phyloP scores from a whole-genome alignment of 2,329 filamentous ascomycete genomes.

The Chaetomium olivaceum region DNA sequence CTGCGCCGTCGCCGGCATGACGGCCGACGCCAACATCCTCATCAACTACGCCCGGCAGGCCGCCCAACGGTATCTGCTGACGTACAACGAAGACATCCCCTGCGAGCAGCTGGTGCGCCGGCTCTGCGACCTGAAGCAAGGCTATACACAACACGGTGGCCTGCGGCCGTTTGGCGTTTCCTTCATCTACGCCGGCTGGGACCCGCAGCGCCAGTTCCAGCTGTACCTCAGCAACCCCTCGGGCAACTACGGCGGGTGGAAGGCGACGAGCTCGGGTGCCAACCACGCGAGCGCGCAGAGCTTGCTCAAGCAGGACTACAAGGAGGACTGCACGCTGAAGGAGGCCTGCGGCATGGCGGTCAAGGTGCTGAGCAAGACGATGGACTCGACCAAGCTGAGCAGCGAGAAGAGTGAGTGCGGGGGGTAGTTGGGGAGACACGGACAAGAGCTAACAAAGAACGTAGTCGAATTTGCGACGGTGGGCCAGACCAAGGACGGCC shows the following conservation, averaged over 20 bases:
- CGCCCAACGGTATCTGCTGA: constrained; percentile 95
- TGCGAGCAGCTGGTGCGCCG: constrained; percentile 97
- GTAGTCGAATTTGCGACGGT: constrained; percentile 97
- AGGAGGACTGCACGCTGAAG: constrained; percentile 94
- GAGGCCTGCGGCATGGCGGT: constrained; percentile 97
- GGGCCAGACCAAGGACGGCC: constrained; percentile 89
- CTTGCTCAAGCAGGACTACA: constrained; percentile 98
- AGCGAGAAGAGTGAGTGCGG: constrained; percentile 89
- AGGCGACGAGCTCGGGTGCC: constrained; percentile 94
- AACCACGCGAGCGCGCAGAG: constrained; percentile 98
- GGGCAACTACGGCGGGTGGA: constrained; percentile 99
- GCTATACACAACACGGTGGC: constrained; percentile 98
- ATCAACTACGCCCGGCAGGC: constrained; percentile 99
- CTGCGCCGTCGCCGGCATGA: constrained; percentile 98
- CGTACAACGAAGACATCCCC: constrained; percentile 99
- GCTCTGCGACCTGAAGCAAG: constrained; percentile 97
- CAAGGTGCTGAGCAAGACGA: constrained; percentile 99
- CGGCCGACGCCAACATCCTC: constrained; percentile 98
- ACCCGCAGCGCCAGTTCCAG: constrained; percentile 94
- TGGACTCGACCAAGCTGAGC: constrained; percentile 98
- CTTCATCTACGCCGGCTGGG: constrained; percentile 99
- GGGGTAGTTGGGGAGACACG: not conserved
- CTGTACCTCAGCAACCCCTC: constrained; percentile 98
- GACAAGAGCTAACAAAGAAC: constrained; percentile 16
- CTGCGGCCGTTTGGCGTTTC: constrained; percentile 97